phyloP scores from a whole-genome alignment of 208 protist species.

The Trichomonas vaginalis region DNA sequence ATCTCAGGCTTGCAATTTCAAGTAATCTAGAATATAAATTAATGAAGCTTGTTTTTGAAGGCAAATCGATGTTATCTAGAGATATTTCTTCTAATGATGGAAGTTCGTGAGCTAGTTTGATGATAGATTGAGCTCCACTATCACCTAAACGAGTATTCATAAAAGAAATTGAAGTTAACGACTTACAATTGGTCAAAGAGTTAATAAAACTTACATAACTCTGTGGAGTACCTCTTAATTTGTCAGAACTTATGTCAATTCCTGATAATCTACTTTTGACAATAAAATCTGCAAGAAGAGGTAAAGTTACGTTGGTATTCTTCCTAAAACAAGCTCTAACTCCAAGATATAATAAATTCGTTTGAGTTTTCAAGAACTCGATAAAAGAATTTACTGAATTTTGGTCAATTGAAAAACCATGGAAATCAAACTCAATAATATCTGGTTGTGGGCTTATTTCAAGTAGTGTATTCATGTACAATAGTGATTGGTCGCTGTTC shows the following conservation, averaged over 20 bases:
- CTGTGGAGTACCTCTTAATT: not conserved
- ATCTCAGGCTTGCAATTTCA: not conserved
- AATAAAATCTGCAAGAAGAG: not conserved
- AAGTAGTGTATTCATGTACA: not conserved
- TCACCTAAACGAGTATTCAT: not conserved
- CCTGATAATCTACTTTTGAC: not conserved
- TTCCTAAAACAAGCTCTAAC: not conserved
- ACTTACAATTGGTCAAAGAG: not conserved
- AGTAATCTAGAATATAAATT: not conserved
- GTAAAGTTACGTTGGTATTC: not conserved
- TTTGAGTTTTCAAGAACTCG: not conserved
- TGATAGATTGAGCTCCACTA: not conserved
- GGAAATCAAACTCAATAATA: not conserved
- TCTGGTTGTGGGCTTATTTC: not conserved
- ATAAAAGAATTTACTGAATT: not conserved
- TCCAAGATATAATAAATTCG: not conserved
- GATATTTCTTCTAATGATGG: not conserved
- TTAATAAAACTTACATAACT: not conserved
- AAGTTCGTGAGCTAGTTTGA: not conserved
- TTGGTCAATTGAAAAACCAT: not conserved
- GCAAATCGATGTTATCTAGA: not conserved
- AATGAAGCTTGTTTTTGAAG: not conserved
- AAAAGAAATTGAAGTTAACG: not conserved
- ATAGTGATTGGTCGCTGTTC: not conserved
- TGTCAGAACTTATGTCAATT: not conserved